Percentiles rank a stretch among this genome's conserved stretches.
Evolutionary conservation across 495 filamentous ascomycete species (phyloP).

Genomic region (Lophiostoma macrostomum): DNA sequence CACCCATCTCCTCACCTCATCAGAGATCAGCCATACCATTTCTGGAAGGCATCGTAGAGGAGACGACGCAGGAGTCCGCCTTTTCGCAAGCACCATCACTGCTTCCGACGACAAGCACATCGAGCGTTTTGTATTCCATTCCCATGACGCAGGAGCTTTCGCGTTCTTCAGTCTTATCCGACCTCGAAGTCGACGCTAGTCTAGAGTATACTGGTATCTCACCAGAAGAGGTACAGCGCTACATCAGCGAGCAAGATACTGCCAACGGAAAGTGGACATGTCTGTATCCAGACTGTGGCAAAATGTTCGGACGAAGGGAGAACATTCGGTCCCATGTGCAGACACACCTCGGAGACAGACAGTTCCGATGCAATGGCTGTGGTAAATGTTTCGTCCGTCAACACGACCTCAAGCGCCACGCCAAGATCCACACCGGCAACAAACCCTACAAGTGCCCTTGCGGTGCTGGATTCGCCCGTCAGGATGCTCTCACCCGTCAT

Average conservation of each 20-base stretch:
- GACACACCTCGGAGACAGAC: constrained; percentile 92
- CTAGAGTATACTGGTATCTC: constrained; percentile 73
- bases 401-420: constrained; percentile 93
- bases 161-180: constrained; percentile 44
- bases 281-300: constrained; percentile 72
- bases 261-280: constrained; percentile 81
- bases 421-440: constrained; percentile 91
- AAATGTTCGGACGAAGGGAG: constrained; percentile 87
- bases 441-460: constrained; percentile 91
- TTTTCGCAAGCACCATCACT: constrained; percentile 22
- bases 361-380: constrained; percentile 85
- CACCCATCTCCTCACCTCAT: constrained; percentile 31
- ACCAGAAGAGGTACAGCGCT: constrained; percentile 78
- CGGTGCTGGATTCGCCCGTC: constrained; percentile 84
- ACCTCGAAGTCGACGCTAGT: constrained; percentile 41
- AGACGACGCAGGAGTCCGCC: constrained; percentile 11
- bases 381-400: constrained; percentile 92
- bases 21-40: constrained; percentile 26
- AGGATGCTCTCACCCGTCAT: constrained; percentile 92
- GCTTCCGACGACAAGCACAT: constrained; percentile 1
- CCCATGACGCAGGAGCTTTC: constrained; percentile 42
- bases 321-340: constrained; percentile 98
- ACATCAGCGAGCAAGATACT: constrained; percentile 75
- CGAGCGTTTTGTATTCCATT: constrained; percentile 8
- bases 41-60: constrained; percentile 28